Evolutionary conservation across 192 early-diverging fungal genomes (phyloP).

Genomic region (Funneliformis mosseae): DNA sequence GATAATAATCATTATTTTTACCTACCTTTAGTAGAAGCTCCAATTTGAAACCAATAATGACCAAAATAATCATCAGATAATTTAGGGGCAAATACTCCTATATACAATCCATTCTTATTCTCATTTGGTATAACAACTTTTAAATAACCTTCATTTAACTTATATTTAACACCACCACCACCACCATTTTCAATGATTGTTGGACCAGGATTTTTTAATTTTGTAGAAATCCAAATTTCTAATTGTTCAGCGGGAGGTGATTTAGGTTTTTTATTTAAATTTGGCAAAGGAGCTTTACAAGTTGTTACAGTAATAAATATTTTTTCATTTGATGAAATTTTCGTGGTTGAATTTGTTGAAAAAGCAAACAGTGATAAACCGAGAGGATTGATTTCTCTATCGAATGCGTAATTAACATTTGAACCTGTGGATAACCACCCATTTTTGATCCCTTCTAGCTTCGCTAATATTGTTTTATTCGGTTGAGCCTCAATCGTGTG

Average conservation of each 20-base stretch:
- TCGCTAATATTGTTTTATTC: background rate
- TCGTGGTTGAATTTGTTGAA: too few species aligned
- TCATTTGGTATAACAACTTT: background rate
- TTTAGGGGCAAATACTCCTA: conserved; percentile 12
- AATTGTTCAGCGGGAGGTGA: background rate
- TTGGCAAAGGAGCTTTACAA: background rate
- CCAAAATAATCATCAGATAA: background rate
- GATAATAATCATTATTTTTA: background rate
- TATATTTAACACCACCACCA: background rate
- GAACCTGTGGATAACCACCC: background rate
- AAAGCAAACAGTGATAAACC: background rate
- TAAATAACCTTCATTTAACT: background rate
- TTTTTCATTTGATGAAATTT: background rate
- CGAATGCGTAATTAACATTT: background rate
- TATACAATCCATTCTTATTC: background rate
- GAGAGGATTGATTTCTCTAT: background rate
- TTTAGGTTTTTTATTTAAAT: background rate
- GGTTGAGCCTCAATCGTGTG: background rate
- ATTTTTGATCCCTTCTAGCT: background rate
- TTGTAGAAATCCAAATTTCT: background rate
- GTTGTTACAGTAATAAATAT: background rate
- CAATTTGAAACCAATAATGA: conserved; percentile 25
- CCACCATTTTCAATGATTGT: background rate
- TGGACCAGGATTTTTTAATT: background rate
- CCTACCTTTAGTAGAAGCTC: conserved; percentile 15